phyloP scores from a whole-genome alignment of 495 filamentous ascomycete genomes.

The Apiosordaria backusii region DNA sequence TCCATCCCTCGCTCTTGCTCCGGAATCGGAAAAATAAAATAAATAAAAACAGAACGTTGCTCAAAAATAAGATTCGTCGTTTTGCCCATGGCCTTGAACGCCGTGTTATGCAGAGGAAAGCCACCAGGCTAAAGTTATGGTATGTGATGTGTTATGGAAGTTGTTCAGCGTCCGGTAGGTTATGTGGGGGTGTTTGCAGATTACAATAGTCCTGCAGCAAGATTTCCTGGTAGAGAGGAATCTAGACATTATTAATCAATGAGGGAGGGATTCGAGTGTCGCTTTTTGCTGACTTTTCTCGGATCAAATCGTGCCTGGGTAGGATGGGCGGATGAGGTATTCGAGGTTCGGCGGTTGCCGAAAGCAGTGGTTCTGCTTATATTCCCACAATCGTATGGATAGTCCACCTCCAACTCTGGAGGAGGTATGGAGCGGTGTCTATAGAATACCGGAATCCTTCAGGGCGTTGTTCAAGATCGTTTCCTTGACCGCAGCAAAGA shows the following conservation, averaged over 20 bases:
- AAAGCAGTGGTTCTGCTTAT: neutral
- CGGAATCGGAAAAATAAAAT: neutral
- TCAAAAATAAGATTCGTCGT: conserved; percentile 6
- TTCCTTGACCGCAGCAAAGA: conserved; percentile 98
- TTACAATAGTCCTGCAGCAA: neutral
- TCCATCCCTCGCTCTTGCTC: neutral
- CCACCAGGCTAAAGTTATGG: neutral
- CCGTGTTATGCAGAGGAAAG: neutral
- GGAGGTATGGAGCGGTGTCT: conserved; percentile 27
- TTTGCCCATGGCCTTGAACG: neutral
- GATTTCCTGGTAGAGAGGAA: neutral
- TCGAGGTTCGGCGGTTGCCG: neutral
- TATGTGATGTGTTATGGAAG: neutral
- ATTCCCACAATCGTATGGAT: neutral
- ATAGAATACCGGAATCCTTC: conserved; percentile 96
- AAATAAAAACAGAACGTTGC: conserved; percentile 4
- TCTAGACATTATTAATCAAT: conserved; percentile 25
- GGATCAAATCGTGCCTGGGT: neutral
- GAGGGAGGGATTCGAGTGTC: conserved; percentile 1
- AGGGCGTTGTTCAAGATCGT: conserved; percentile 97
- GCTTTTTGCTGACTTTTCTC: neutral
- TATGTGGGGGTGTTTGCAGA: neutral
- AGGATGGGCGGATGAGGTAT: neutral
- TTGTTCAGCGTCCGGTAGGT: neutral
- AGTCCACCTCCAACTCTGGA: neutral